phyloP scores from a whole-genome alignment of 2,329 filamentous ascomycete species.

The Phialocephala subalpina region DNA sequence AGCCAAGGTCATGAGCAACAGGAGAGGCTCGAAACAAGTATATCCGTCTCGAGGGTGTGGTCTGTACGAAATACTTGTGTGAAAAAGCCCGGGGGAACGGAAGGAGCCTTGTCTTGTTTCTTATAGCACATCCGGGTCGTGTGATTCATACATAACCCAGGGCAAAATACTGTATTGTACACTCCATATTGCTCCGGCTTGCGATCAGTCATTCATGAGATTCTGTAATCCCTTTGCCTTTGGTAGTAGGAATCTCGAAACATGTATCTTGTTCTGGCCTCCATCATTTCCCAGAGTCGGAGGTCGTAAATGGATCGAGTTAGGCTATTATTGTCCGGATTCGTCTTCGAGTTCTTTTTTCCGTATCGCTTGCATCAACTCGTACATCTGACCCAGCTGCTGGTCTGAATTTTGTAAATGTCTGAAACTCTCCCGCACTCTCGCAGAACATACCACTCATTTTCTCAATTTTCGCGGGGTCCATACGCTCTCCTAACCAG shows the following conservation, averaged over 20 bases:
- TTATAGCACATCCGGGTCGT: not conserved
- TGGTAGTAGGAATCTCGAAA: not conserved
- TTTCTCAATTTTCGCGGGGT: slow-evolving; percentile 51
- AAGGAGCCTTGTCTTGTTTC: not conserved
- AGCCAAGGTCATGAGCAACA: not conserved
- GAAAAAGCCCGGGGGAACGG: not conserved
- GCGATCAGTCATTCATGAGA: not conserved
- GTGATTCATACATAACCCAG: not conserved
- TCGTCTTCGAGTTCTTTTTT: slow-evolving; percentile 44
- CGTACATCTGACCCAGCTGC: slow-evolving; percentile 92
- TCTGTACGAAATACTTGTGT: not conserved
- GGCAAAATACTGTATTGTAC: slow-evolving; percentile 2
- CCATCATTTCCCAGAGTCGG: not conserved
- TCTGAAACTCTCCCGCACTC: not conserved
- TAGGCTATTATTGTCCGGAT: not conserved
- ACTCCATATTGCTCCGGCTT: no score
- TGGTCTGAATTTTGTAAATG: slow-evolving; percentile 69
- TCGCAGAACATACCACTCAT: not conserved
- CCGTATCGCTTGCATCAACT: slow-evolving; percentile 85
- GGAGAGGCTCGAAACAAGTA: not conserved
- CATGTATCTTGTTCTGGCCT: not conserved
- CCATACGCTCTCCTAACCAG: slow-evolving; percentile 87
- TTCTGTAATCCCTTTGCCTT: not conserved
- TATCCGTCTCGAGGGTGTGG: no score
- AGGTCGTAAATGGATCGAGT: not conserved